A percentile compares a stretch with the other conserved stretches of the same genome.
phyloP scores from a whole-genome alignment of 495 filamentous ascomycete genomes.

The Sphaerosporella brunnea region DNA sequence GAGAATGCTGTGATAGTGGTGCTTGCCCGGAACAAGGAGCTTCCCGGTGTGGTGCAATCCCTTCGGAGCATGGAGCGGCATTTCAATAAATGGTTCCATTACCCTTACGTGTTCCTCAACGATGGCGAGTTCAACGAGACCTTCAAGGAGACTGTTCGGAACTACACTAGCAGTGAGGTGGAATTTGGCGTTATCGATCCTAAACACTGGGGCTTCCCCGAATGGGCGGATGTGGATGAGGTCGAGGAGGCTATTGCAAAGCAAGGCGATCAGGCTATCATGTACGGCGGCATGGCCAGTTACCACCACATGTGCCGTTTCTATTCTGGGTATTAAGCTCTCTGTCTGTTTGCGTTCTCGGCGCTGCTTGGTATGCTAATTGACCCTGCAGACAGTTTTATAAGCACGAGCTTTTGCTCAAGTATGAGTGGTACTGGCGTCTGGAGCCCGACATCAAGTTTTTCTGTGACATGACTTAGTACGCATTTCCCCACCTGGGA shows the following conservation, averaged over 20 bases:
- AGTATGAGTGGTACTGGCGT: constrained; percentile 99
- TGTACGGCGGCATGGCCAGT: constrained; percentile 99
- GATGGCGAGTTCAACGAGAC: constrained; percentile 88
- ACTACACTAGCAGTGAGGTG: constrained; percentile 70
- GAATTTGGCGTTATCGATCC: constrained; percentile 91
- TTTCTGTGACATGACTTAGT: constrained; percentile 99
- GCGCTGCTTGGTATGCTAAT: no score
- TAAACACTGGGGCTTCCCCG: constrained; percentile 87
- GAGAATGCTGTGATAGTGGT: constrained; percentile 95
- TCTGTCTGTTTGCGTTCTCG: neutral
- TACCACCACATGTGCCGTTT: constrained; percentile 98
- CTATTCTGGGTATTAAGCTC: constrained; percentile 66
- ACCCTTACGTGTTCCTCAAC: constrained; percentile 97
- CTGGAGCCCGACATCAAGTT: constrained; percentile 99
- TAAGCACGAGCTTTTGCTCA: constrained; percentile 83
- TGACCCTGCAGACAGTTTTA: constrained; percentile 61
- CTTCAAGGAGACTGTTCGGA: constrained; percentile 73
- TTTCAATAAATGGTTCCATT: constrained; percentile 98
- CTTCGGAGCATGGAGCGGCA: constrained; percentile 96
- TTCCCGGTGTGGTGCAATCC: constrained; percentile 89
- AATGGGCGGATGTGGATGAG: constrained; percentile 86
- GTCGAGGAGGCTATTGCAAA: constrained; percentile 89
- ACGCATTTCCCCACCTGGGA: constrained; percentile 33
- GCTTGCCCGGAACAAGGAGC: constrained; percentile 85
- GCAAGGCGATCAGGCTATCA: constrained; percentile 94